Evolutionary conservation across 805 yeast species (phyloP), one percentile per base, ranked within the genome.

Genomic region (Cyberlindnera mycetangii): DNA sequence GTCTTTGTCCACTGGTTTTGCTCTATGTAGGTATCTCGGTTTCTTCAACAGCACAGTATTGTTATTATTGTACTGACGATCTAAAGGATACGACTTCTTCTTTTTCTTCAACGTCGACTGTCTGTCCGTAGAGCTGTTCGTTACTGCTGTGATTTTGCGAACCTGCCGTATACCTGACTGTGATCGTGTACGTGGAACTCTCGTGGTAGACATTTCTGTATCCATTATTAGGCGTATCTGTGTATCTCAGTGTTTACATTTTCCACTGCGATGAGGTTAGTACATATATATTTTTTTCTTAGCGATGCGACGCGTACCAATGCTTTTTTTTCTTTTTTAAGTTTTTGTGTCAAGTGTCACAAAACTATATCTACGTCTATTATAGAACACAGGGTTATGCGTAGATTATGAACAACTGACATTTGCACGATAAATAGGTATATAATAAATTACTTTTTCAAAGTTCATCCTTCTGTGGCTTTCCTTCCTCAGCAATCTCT

Each of bases 381-480:
- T n/a, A n/a, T n/a, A n/a, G n/a, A n/a, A n/a, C n/a, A n/a, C n/a
- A n/a, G n/a, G n/a, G n/a, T n/a, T n/a, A n/a, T n/a, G n/a, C n/a
- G n/a, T n/a, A n/a, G n/a, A n/a, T n/a, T n/a, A n/a, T n/a, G n/a
- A n/a, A n/a, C n/a, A n/a, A n/a, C n/a, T n/a, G n/a, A n/a, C n/a
- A n/a, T n/a, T n/a, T n/a, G n/a, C n/a, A n/a, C n/a, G 34, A 14
- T 17, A 16, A 22, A 5, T n/a, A 36, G 18, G 16, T 8, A 7
- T n/a, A 2, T 4, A 22, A n/a, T 31, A 31, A 21, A 34, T 25
- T 32, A 16, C 7, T 20, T n/a, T n/a, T n/a, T 34, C 38, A 35
- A 30, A 35, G 38, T 30, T 54, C 54, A 38, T 55, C 56, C 20
- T 28, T 48, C 2, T 37, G 35, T 9, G 37, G 43, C 37, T 38